A percentile compares a stretch with the other conserved stretches of the same genome.
phyloP scores from a whole-genome alignment of 495 filamentous ascomycete species.

The Letharia lupina region DNA sequence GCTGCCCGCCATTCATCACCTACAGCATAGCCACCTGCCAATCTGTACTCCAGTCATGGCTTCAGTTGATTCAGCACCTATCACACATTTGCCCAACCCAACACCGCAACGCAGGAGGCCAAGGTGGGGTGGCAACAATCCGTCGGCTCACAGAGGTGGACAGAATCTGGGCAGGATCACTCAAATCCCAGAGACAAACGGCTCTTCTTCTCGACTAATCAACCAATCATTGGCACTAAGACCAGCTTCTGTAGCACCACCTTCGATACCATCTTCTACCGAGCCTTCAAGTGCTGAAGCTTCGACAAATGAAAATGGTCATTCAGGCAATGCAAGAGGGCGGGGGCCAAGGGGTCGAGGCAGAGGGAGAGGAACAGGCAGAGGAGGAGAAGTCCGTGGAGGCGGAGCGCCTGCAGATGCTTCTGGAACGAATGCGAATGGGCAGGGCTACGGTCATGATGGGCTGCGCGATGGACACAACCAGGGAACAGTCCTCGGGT shows the following conservation, averaged over 20 bases:
- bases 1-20: not conserved
- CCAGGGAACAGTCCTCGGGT: not conserved
- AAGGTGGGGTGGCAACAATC: constrained; percentile 5
- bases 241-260: constrained; percentile 22
- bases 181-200: not conserved
- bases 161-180: not conserved
- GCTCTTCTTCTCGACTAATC: not conserved
- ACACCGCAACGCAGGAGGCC: not conserved
- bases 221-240: constrained; percentile 13
- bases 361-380: constrained; percentile 3
- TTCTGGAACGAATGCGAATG: not conserved
- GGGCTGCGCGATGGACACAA: not conserved
- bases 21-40: not conserved
- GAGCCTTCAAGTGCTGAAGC: constrained; percentile 20
- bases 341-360: constrained; percentile 10
- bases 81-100: not conserved
- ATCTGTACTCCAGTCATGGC: constrained; percentile 5
- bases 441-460: not conserved
- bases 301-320: constrained; percentile 15
- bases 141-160: not conserved
- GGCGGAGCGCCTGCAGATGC: not conserved
- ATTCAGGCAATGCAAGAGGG: constrained; percentile 9
- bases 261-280: constrained; percentile 10
- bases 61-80: constrained; percentile 5
- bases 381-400: constrained; percentile 9